Base-by-base conservation (phyloP, 352 stramenopile genomes). In the Pythium coloratum region DNA sequence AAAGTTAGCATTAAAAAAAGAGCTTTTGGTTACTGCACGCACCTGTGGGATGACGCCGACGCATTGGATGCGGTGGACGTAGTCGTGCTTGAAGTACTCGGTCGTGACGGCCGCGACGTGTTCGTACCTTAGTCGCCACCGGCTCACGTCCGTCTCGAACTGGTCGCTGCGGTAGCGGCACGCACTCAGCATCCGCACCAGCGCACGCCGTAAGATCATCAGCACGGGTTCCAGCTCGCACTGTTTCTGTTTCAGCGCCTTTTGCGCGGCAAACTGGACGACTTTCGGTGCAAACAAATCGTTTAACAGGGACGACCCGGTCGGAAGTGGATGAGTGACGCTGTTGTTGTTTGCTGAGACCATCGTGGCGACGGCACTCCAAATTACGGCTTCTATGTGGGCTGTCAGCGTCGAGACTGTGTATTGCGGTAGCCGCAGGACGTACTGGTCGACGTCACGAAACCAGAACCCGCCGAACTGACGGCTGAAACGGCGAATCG, bases 11-110 rank as follows among this genome's bases (percentile, higher is more conserved):
- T 53, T 53, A 14, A 34, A 14, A 14, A 34, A 13, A 9, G 28
- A 5, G n/a, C 3, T 26, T 24, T 26, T 1, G 26, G n/a, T 10
- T 55, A 32, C 3, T 42, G n/a, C 28, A 49, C 58, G 24, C 20
- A 70, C 64, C 64, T 70, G 64, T 2, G 64, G 58, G 7, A 70
- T 64, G 4, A 64, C 46, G 3, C 65, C 65, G 2, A 71, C 58
- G 24, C 58, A 66, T 5, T 58, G 53, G 16, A 66, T 59, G 1
- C 65, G 36, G 33, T 54, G 53, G 9, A 67, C 65, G 20, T 67
- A 63, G 42, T 71, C 59, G 42, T 71, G 58, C 40, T 71, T 34
- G 59, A 71, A 71, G 36, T 59, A 49, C 10, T 63, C 47, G 3
- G 36, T 42, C 3, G 59, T 38, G 9, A 50, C 59, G 12, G 33